A percentile compares a stretch with the other conserved stretches of the same genome.
phyloP scores from a whole-genome alignment of 192 early-diverging fungal species.

The Neocallimastix lanati region DNA sequence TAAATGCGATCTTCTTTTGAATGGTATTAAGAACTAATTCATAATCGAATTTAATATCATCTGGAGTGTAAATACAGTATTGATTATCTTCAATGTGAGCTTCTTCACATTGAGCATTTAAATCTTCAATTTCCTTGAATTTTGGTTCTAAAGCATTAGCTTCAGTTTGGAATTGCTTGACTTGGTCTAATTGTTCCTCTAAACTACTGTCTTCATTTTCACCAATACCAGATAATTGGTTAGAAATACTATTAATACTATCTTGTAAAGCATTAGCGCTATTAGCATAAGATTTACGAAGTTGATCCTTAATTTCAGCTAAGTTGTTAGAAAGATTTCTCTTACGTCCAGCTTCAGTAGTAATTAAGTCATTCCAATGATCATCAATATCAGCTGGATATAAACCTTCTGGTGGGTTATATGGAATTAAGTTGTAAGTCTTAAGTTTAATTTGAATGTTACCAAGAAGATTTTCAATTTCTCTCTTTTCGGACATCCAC shows the following conservation, averaged over 20 bases:
- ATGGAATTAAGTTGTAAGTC: conserved; percentile 79
- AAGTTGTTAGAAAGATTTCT: conserved; percentile 55
- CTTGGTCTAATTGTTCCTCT: neutral
- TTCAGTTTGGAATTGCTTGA: neutral
- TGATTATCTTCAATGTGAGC: conserved; percentile 53
- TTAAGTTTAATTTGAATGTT: conserved; percentile 94
- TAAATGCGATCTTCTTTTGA: conserved; percentile 60
- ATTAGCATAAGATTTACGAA: conserved; percentile 59
- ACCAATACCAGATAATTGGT: conserved; percentile 41
- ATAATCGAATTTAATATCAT: conserved; percentile 76
- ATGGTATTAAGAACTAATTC: conserved; percentile 26
- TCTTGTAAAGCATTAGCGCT: conserved; percentile 66
- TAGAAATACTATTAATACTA: conserved; percentile 49
- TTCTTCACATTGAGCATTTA: conserved; percentile 71
- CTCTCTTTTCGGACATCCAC: conserved; percentile 81
- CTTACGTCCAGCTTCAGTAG: conserved; percentile 58
- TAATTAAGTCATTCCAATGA: conserved; percentile 54
- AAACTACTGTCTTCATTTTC: conserved; percentile 55
- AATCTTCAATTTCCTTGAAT: conserved; percentile 46
- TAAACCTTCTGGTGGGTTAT: conserved; percentile 58
- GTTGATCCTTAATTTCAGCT: conserved; percentile 54
- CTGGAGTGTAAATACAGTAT: conserved; percentile 77
- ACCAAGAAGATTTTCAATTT: conserved; percentile 75
- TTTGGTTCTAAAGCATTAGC: neutral
- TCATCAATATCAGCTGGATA: conserved; percentile 51